Evolutionary conservation across 140 eudicot species (phyloP).

Genomic region (Erigeron philadelphicus): DNA sequence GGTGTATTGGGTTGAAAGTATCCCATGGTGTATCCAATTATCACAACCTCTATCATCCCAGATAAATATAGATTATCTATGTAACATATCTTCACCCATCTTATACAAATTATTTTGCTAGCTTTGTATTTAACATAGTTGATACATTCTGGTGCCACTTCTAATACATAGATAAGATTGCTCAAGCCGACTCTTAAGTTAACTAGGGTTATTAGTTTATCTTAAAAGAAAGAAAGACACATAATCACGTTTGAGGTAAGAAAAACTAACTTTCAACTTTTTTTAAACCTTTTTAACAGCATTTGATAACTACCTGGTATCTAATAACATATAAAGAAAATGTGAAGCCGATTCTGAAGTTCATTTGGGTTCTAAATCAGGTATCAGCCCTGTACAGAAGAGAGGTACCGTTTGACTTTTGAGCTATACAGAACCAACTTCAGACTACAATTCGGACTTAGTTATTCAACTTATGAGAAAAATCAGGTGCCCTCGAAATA

Average conservation of each 20-base stretch:
- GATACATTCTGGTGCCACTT: neutral
- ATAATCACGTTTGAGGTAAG: conserved; percentile 2
- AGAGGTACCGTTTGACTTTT: conserved; percentile 2
- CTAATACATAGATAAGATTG: neutral
- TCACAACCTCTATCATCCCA: neutral
- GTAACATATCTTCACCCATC: too few relatives aligned
- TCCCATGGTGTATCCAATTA: neutral
- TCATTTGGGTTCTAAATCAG: neutral
- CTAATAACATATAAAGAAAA: neutral
- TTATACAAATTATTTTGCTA: neutral
- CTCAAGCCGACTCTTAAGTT: neutral
- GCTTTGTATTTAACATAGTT: neutral
- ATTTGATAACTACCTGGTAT: neutral
- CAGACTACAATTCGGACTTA: neutral
- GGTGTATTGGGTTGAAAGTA: neutral
- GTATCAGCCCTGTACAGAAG: neutral
- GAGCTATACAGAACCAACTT: neutral
- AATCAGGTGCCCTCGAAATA: neutral
- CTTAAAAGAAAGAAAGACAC: neutral
- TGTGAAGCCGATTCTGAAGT: conserved; percentile 4
- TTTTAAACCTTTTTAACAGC: neutral
- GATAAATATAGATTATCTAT: neutral
- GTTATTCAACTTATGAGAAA: neutral
- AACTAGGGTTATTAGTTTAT: neutral
- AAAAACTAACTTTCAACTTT: neutral